These are phyloP conservation scores for Aspergillus panamensis DNA, from an alignment of 495 filamentous ascomycete species.

Conservation along the genomic window DNA sequence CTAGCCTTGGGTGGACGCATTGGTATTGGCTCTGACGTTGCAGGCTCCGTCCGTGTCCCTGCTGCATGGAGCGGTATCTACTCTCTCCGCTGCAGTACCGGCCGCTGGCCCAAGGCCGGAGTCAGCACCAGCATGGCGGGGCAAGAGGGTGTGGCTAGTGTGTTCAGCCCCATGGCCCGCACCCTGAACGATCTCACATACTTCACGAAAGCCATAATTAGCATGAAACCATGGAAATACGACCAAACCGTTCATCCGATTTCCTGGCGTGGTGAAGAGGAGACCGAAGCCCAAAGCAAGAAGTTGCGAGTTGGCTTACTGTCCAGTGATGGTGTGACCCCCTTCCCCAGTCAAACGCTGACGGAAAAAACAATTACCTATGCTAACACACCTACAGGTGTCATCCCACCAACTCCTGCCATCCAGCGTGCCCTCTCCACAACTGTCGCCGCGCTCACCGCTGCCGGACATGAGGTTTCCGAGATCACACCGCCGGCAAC, in stretches of 20 bases:
- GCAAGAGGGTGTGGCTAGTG: conserved; percentile 85
- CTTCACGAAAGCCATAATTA: conserved; percentile 73
- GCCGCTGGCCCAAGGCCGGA: conserved; percentile 86
- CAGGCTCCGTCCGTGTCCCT: conserved; percentile 83
- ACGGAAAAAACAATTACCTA: not conserved
- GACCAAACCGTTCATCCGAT: conserved; percentile 85
- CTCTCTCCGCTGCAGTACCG: conserved; percentile 86
- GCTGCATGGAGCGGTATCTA: conserved; percentile 93
- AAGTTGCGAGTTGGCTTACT: conserved; percentile 74
- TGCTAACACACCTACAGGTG: conserved; percentile 38
- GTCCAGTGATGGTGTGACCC: conserved; percentile 61
- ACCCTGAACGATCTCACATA: conserved; percentile 82
- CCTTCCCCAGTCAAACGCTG: not conserved
- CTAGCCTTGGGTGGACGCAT: conserved; percentile 86
- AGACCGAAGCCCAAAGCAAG: conserved; percentile 55
- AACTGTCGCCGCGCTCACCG: conserved; percentile 62
- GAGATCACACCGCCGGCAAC: conserved; percentile 63
- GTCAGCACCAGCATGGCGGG: conserved; percentile 88
- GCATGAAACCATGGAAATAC: conserved; percentile 90
- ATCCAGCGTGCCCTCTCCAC: conserved; percentile 73
- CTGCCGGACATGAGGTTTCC: conserved; percentile 71
- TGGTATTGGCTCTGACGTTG: conserved; percentile 91
- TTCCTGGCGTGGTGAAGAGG: conserved; percentile 64
- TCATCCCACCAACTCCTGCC: conserved; percentile 84
- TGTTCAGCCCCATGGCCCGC: conserved; percentile 91